Evolutionary conservation across 495 filamentous ascomycete species (phyloP).

Genomic region (Amorphotheca resinae): DNA sequence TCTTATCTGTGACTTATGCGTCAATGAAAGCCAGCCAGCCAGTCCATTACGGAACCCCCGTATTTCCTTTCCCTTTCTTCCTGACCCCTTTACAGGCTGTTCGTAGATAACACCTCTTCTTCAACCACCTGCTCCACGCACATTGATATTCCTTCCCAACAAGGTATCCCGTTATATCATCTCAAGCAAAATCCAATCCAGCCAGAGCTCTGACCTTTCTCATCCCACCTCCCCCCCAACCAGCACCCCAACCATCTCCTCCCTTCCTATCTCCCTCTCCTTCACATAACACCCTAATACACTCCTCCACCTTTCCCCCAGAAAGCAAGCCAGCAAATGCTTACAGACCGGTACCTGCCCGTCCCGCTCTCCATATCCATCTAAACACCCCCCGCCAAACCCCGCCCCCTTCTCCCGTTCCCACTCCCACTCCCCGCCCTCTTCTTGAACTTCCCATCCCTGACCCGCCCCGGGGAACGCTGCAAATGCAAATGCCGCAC

Average conservation of each 20-base stretch:
- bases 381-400: constrained; percentile 6
- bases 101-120: no score
- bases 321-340: constrained; percentile 72
- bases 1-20: not conserved
- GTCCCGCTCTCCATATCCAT: constrained; percentile 19
- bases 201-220: no score
- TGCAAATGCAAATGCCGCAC: constrained; percentile 66
- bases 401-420: constrained; percentile 17
- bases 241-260: constrained; percentile 68
- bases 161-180: not conserved
- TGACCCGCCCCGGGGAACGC: constrained; percentile 36
- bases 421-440: constrained; percentile 2
- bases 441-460: constrained; percentile 18
- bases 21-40: not conserved
- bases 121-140: no score
- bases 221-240: no score
- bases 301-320: constrained; percentile 52
- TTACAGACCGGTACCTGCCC: constrained; percentile 58
- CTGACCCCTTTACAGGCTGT: no score
- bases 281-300: constrained; percentile 44
- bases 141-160: no score
- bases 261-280: constrained; percentile 39
- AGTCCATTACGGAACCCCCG: no score
- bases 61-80: no score
- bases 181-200: not conserved